phyloP scores from a whole-genome alignment of 306 rosid species.

The Sicyos edulis region DNA sequence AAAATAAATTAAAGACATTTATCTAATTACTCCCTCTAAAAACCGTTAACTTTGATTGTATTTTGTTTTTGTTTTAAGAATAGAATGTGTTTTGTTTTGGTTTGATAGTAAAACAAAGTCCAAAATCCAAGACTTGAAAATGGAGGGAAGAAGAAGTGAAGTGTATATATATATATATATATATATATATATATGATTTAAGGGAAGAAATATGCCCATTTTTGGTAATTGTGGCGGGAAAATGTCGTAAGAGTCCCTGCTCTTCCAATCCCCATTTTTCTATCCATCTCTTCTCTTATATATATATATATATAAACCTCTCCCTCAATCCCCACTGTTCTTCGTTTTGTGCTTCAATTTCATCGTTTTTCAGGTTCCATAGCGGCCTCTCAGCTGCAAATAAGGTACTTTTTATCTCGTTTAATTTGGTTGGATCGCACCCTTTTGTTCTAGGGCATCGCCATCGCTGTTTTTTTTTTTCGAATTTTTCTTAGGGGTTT shows the following conservation, averaged over 20 bases:
- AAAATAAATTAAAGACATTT: too few relatives aligned
- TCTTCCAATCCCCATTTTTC: neutral
- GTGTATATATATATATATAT: neutral
- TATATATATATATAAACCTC: neutral
- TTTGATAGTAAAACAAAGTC: neutral
- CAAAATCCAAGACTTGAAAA: neutral
- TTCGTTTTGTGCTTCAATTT: neutral
- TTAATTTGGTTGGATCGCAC: neutral
- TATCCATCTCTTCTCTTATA: neutral
- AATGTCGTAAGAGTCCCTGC: conserved; percentile 21
- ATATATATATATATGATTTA: conserved; percentile 15
- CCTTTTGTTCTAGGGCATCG: conserved; percentile 12
- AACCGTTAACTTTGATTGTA: neutral
- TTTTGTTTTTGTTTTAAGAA: too few relatives aligned
- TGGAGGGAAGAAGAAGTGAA: conserved; percentile 11
- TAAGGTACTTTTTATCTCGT: neutral
- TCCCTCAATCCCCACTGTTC: neutral
- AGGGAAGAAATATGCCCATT: neutral
- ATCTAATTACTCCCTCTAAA: too few relatives aligned
- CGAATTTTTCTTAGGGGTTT: neutral
- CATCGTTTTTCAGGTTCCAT: neutral
- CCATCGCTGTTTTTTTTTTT: neutral
- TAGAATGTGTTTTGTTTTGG: neutral
- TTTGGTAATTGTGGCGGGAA: conserved; percentile 24
- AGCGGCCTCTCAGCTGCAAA: neutral